Evolutionary conservation across 345 rosid genomes (phyloP), one percentile per base, ranked within the genome.

Genomic region (Firmiana major): DNA sequence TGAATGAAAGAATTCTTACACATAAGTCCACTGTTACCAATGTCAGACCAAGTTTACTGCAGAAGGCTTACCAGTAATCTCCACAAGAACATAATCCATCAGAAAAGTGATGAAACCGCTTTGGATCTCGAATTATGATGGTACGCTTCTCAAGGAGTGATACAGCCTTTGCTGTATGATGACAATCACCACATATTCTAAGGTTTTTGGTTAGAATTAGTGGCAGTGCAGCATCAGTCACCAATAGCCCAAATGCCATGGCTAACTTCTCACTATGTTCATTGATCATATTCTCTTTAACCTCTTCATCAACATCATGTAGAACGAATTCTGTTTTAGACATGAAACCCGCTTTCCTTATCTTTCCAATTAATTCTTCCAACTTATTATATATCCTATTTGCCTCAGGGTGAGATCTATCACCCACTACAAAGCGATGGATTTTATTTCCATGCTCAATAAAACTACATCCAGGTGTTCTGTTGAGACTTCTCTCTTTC

Each of bases 31-130:
- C 38, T 46, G 57, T 26, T 48, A 16, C 58, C 40, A 26, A 13
- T 46, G 73, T 48, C 34, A 69, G 21, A 68, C 38, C 34, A n/a
- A 66, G 42, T 26, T 28, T 4, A 21, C n/a, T 2, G 36, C 15
- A 64, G 6, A 21, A 45, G 66, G 55, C 43, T 81, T 83, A 90
- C 93, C 93, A 92, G 71, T 90, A 88, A 84, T 89, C 94, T 74
- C 78, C 85, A 68, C 94, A 92, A 59, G 94, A 89, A 74, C 92
- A 92, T 15, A 74, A 63, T 15, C 97, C 94, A 74, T 84, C 38
- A n/a, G 74, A 74, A 74, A 90, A 92, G 85, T 92, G 95, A 81
- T 92, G 97, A 84, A 89, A 92, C 81, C 93, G 84, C 83, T 91
- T 92, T 2, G 89, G 83, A 78, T 88, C 95, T 80, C 92, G 86